Percentiles rank a stretch among this genome's conserved stretches.
Conservation (phyloP, 495 filamentous ascomycete genomes). For the Xylaria intraflava region DNA sequence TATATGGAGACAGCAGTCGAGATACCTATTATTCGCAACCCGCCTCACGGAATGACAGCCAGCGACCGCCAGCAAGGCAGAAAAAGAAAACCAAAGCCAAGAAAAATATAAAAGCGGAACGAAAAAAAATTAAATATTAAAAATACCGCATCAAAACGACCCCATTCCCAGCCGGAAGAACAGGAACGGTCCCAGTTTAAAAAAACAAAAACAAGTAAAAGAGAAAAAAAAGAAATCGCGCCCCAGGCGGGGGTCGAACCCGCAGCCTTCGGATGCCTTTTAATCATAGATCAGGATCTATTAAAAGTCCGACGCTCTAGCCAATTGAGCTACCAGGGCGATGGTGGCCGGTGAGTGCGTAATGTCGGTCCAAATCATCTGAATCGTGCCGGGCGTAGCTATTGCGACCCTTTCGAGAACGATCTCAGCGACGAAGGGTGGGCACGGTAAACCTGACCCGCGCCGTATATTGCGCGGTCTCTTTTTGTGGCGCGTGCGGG, state of each 20-base stretch:
- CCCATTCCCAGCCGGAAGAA: too few species aligned
- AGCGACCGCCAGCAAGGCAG: too few species aligned
- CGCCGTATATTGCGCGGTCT: too few species aligned
- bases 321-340: conserved; percentile 33
- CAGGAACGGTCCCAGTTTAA: background rate
- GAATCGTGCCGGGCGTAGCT: too few species aligned
- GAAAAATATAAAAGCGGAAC: background rate
- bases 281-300: background rate
- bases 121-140: background rate
- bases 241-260: conserved; percentile 32
- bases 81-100: background rate
- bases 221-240: conserved; percentile 11
- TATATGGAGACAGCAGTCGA: too few species aligned
- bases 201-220: background rate
- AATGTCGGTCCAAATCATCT: background rate
- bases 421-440: too few species aligned
- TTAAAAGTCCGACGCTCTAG: conserved; percentile 34
- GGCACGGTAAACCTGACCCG: too few species aligned
- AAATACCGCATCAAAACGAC: too few species aligned
- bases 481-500: too few species aligned
- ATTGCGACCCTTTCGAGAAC: too few species aligned
- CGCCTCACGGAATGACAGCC: too few species aligned
- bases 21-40: too few species aligned
- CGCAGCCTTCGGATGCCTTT: conserved; percentile 27
- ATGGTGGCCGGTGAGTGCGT: background rate